A percentile compares a stretch with the other conserved stretches of the same genome.
phyloP scores from a whole-genome alignment of 352 stramenopile species.

The Pythium pyrilobum region DNA sequence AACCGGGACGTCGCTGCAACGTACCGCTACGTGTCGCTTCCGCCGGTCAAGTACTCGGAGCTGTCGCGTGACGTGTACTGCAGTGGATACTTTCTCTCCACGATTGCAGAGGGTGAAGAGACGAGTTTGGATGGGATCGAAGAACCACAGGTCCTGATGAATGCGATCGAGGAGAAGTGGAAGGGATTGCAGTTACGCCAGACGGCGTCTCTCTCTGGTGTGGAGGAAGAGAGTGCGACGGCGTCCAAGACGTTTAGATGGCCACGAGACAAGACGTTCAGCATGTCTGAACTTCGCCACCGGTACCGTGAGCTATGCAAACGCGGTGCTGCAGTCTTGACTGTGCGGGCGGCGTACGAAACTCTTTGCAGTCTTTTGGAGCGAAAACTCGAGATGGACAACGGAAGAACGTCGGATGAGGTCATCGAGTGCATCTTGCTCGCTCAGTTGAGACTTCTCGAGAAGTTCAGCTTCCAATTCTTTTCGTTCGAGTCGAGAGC shows the following conservation, averaged over 20 bases:
- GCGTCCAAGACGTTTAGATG: constrained; percentile 71
- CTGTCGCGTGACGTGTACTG: constrained; percentile 74
- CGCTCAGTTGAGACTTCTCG: constrained; percentile 53
- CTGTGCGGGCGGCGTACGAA: constrained; percentile 57
- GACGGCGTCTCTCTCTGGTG: constrained; percentile 22
- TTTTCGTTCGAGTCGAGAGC: constrained; percentile 71
- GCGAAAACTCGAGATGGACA: constrained; percentile 41
- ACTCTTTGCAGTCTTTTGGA: constrained; percentile 44
- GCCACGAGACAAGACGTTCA: constrained; percentile 38
- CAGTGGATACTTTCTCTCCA: constrained; percentile 70
- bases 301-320: constrained; percentile 65
- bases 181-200: constrained; percentile 45
- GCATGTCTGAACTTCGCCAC: constrained; percentile 41
- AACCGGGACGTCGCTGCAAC: constrained; percentile 40
- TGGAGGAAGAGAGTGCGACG: constrained; percentile 37
- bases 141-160: constrained; percentile 70
- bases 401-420: constrained; percentile 55
- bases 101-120: constrained; percentile 46
- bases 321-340: constrained; percentile 34
- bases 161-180: constrained; percentile 78
- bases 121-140: constrained; percentile 59
- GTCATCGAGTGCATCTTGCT: constrained; percentile 68
- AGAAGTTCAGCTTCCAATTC: constrained; percentile 75
- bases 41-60: constrained; percentile 61
- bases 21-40: constrained; percentile 63